Evolutionary conservation across 768 basidiomycete species (phyloP).

Genomic region (Boletellus sp.): DNA sequence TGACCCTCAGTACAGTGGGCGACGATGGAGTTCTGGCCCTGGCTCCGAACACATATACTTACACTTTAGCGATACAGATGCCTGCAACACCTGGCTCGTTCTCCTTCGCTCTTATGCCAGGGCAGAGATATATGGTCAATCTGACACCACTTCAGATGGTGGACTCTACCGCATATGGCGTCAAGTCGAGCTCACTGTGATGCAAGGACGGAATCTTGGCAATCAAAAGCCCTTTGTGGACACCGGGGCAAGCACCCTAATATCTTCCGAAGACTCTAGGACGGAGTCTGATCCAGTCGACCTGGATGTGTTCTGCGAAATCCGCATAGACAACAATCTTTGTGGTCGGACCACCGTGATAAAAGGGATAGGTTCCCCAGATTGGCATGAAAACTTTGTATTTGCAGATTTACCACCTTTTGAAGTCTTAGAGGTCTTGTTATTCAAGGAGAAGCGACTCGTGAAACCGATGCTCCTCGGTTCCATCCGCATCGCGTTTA

Average conservation of each 20-base stretch:
- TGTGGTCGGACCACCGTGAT: conserved; percentile 74
- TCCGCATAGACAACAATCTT: conserved; percentile 63
- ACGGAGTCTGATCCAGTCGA: conserved; percentile 53
- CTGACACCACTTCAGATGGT: conserved; percentile 52
- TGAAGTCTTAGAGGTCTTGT: conserved; percentile 59
- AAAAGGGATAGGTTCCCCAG: conserved; percentile 59
- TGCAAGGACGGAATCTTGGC: conserved; percentile 74
- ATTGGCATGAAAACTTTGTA: conserved; percentile 81
- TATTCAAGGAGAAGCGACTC: conserved; percentile 68
- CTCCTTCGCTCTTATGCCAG: conserved; percentile 77
- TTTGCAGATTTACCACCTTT: conserved; percentile 79
- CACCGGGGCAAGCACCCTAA: conserved; percentile 21
- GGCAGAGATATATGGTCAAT: conserved; percentile 72
- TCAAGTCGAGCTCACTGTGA: conserved; percentile 67
- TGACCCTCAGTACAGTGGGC: conserved; percentile 40
- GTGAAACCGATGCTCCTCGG: conserved; percentile 58
- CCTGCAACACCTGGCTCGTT: conserved; percentile 71
- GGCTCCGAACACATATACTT: conserved; percentile 69
- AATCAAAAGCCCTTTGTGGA: conserved; percentile 37
- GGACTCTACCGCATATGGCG: conserved; percentile 88
- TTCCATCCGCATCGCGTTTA: conserved; percentile 57
- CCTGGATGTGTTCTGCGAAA: conserved; percentile 72
- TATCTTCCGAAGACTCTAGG: conserved; percentile 32
- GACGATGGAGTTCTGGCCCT: conserved; percentile 52
- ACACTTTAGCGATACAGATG: conserved; percentile 61